Evolutionary conservation across 768 basidiomycete species (phyloP).

Genomic region (Sarcomyxa edulis): DNA sequence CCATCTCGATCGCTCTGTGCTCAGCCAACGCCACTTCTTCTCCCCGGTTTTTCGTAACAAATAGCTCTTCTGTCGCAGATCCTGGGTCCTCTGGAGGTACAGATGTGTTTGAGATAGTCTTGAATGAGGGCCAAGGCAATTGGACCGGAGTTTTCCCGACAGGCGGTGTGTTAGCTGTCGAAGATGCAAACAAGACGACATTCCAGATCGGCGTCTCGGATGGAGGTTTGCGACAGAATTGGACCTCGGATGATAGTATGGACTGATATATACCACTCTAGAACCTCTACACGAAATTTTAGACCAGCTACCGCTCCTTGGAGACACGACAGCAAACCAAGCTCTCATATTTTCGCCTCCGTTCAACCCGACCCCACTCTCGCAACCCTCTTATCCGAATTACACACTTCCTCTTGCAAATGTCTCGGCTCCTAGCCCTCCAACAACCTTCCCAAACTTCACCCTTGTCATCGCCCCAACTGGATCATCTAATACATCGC

Average conservation of each 20-base stretch:
- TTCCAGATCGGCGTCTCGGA: constrained; percentile 59
- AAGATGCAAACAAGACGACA: constrained; percentile 29
- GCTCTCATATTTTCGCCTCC: constrained; percentile 68
- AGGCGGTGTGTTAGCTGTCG: constrained; percentile 51
- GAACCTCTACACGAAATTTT: constrained; percentile 45
- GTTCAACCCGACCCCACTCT: constrained; percentile 26
- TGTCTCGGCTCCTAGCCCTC: constrained; percentile 32
- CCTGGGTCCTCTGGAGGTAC: constrained; percentile 32
- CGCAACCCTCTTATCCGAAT: constrained; percentile 59
- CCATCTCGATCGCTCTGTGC: constrained; percentile 48
- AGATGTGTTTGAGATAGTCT: constrained; percentile 41
- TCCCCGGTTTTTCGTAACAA: constrained; percentile 59
- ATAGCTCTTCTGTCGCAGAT: constrained; percentile 28
- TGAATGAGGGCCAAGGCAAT: constrained; percentile 43
- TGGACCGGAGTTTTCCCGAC: constrained; percentile 41
- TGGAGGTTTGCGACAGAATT: constrained; percentile 21
- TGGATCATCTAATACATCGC: constrained; percentile 25
- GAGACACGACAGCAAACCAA: constrained; percentile 71
- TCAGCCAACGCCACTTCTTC: constrained; percentile 20
- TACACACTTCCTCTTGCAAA: constrained; percentile 67
- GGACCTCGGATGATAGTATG: neutral
- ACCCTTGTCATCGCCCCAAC: constrained; percentile 55
- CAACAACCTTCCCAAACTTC: constrained; percentile 41
- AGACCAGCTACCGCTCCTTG: constrained; percentile 47
- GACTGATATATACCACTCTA: constrained; percentile 13